Percentiles rank a stretch among this genome's conserved stretches.
Evolutionary conservation across 331 rosid genomes (phyloP).

Genomic region (Quercus lobata): DNA sequence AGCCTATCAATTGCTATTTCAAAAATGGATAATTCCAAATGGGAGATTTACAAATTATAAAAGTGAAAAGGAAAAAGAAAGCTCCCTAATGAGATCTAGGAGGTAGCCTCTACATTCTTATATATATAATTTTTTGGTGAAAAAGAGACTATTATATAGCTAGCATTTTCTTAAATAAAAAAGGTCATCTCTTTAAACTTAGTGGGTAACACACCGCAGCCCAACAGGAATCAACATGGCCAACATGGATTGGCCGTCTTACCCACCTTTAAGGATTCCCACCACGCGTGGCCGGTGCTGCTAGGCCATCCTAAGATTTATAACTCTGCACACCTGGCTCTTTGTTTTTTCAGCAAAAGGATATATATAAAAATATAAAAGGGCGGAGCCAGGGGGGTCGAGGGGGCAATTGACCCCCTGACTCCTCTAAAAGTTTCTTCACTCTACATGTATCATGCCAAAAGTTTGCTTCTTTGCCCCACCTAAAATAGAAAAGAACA

Average conservation of each 20-base stretch:
- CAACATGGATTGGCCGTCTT: slow-evolving; percentile 23
- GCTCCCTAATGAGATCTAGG: not conserved
- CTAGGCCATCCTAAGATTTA: not conserved
- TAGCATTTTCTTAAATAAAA: slow-evolving; percentile 8
- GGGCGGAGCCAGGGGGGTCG: too few species aligned
- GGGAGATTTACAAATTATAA: not conserved
- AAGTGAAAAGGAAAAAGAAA: not conserved
- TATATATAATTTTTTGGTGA: too few species aligned
- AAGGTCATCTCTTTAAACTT: slow-evolving; percentile 7
- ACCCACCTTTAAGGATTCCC: slow-evolving; percentile 12
- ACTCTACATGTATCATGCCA: too few species aligned
- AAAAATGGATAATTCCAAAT: not conserved
- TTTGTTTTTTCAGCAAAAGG: not conserved
- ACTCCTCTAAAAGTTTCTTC: too few species aligned
- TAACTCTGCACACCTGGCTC: not conserved
- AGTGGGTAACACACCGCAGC: slow-evolving; percentile 75
- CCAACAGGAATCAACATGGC: slow-evolving; percentile 36
- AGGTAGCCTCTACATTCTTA: not conserved
- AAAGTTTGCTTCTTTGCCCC: too few species aligned
- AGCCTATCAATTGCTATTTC: not conserved
- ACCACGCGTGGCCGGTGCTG: not conserved
- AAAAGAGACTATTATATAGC: not conserved
- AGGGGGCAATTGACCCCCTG: too few species aligned
- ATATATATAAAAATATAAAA: too few species aligned
- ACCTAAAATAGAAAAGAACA: too few species aligned